These are phyloP conservation scores for Teratosphaeria pseudoeucalypti DNA, from an alignment of 2,329 filamentous ascomycete species.

Conservation along the genomic window DNA sequence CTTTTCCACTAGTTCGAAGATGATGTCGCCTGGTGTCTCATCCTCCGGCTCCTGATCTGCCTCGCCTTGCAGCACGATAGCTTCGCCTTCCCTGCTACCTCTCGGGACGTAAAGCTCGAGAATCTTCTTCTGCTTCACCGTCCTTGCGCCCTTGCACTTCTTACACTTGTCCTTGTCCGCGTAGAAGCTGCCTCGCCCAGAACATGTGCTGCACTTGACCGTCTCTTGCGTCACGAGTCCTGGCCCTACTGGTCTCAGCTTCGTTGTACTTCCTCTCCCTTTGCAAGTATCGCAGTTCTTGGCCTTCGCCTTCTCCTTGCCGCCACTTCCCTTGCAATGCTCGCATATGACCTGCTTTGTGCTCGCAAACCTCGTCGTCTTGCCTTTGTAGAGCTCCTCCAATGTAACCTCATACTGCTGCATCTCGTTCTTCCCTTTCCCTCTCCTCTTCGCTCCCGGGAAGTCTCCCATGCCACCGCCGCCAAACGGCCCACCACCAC, in stretches of 20 bases:
- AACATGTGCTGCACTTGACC: conserved; percentile 71
- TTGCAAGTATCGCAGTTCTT: conserved; percentile 75
- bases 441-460: conserved; percentile 26
- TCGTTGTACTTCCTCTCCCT: conserved; percentile 64
- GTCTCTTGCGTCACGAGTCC: conserved; percentile 75
- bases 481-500: conserved; percentile 41
- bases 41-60: conserved; percentile 87
- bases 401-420: conserved; percentile 83
- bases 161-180: conserved; percentile 98
- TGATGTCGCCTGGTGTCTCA: conserved; percentile 81
- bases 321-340: conserved; percentile 78
- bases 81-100: conserved; percentile 69
- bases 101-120: conserved; percentile 93
- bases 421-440: conserved; percentile 70
- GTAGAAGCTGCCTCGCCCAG: conserved; percentile 74
- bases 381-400: conserved; percentile 96
- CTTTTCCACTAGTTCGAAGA: conserved; percentile 77
- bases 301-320: conserved; percentile 82
- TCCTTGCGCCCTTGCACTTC: conserved; percentile 92
- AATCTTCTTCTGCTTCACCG: conserved; percentile 80
- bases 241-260: conserved; percentile 73
- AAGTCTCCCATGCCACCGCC: conserved; percentile 34
- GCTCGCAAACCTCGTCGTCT: conserved; percentile 92
- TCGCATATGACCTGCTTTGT: conserved; percentile 88
- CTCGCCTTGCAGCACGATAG: conserved; percentile 83